Evolutionary conservation across 1,139 yeast genomes (phyloP), one percentile per base, ranked within the genome.

Genomic region (Sugiyamaella pinicola): DNA sequence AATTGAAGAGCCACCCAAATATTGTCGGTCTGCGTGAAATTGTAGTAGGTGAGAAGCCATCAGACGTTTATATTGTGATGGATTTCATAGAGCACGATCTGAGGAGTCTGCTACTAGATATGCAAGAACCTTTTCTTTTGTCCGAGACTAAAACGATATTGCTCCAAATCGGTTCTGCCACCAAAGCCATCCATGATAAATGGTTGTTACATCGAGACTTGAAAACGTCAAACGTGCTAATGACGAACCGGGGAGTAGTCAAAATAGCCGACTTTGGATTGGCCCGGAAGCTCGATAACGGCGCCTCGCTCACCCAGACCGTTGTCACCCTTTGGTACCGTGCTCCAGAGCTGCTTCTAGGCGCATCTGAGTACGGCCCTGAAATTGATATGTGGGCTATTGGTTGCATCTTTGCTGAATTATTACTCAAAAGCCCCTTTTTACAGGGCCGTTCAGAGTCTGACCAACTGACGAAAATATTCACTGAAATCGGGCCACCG

Each of bases 311-410:
- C 56, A 67, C 67, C 4, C 37, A 47, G 33, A 49, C 57, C 1
- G 71, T 69, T 5, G 70, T 67, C 9, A 69, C 73, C 1, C 50
- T 68, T n/a, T 93, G 97, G 96, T 93, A 93, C 70, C 77, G 98
- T 58, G 97, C 98, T 1, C 99, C 99, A 0, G 99, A 91, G 68
- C 86, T 93, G 68, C 88, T 93, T 87, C 75, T 91, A 0, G 54
- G 55, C 82, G 91, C 63, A 86, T 87, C 56, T 2, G 43, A 33
- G 4, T 91, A 91, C 71, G 85, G 96, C 2, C 87, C 87, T 70
- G 96, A 96, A 22, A 89, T 93, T 55, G 99, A 93, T 68, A 79
- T 91, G 53, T 93, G 99, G 99, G 87, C 96, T 0, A 91, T 90
- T 21, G 99, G 99, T 1, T 93, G 98, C 73, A 89, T 91, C 52